Base-by-base conservation (phyloP, 2,329 filamentous ascomycete species). In the Colletotrichum musae region DNA sequence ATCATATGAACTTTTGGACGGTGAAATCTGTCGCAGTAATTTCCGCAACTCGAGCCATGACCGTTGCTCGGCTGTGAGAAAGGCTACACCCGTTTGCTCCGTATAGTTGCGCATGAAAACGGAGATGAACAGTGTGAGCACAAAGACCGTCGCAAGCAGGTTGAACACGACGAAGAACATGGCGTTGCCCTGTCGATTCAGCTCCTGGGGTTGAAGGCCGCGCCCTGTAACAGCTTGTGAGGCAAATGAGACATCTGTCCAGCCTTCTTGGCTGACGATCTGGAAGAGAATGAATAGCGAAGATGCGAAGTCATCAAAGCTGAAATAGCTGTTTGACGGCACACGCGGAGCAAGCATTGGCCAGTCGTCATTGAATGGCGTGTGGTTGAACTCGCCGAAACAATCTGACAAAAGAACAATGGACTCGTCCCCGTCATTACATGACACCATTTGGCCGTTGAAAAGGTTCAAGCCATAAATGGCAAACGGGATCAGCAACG, bases 61-160 rank as follows among this genome's bases (percentile, higher is more conserved):
- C 74, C 96, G 91, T 79, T 99, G 96, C 75, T 99, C 96, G 0
- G 95, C 92, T 1, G 96, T 99, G 75, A 99, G 84, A 78, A 95
- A 99, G 2, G 96, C 96, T 51, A 99, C 96, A 1, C 96, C 96
- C 0, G 96, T 99, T 81, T 98, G 95, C 81, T 99, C 96, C 0
- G 96, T 99, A 81, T 99, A 99, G 79, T 98, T 99, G 70, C 96
- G 94, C 96, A 99, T 99, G 80, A 99, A 99, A 70, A 99, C 96
- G 65, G 96, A 98, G 56, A 99, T 97, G 80, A 99, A 99, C 77
- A 99, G 85, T 1, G 96, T 99, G 77, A 99, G 87, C 71, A 99
- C 93, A 81, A 99, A 99, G 72, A 99, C 95, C 0, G 96, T 96
- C 39, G 94, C 94, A 75, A 99, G 87, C 78, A 99, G 88, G 81